phyloP scores from a whole-genome alignment of 75 land plant genomes.

The Pinus albicaulis region DNA sequence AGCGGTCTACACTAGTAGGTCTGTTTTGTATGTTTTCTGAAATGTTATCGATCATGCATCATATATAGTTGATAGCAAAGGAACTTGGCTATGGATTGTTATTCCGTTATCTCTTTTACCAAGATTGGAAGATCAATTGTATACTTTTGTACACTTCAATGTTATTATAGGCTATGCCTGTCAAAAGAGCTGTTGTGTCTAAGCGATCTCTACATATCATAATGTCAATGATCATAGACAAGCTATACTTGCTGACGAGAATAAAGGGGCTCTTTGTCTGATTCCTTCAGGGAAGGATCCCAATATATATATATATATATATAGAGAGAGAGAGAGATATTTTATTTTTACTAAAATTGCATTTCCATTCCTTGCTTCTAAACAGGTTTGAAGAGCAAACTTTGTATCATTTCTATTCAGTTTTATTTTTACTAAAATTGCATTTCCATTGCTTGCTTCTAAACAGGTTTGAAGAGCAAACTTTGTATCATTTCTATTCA shows the following conservation, averaged over 20 bases:
- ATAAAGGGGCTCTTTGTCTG: not conserved
- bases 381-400: constrained; percentile 83
- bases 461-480: constrained; percentile 79
- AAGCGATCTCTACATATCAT: not conserved
- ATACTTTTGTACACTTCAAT: not conserved
- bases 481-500: constrained; percentile 72
- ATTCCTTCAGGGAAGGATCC: not conserved
- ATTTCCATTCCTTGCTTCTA: not conserved
- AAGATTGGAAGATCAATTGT: not conserved
- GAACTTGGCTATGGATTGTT: not conserved
- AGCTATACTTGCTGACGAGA: too few species aligned
- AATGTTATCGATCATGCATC: not conserved
- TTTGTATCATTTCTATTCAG: constrained; percentile 67
- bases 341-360: not conserved
- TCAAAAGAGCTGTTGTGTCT: not conserved
- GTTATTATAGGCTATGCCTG: not conserved
- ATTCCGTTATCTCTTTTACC: not conserved
- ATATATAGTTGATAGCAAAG: not conserved
- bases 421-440: not conserved
- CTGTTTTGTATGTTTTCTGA: not conserved
- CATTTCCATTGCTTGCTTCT: not conserved
- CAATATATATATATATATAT: too few species aligned
- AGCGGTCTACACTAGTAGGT: not conserved
- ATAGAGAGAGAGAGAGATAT: too few species aligned
- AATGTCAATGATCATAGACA: too few species aligned